These are phyloP conservation scores for Kodamaea anthophila DNA, from an alignment of 1,139 yeast species.

Conservation along the genomic window DNA sequence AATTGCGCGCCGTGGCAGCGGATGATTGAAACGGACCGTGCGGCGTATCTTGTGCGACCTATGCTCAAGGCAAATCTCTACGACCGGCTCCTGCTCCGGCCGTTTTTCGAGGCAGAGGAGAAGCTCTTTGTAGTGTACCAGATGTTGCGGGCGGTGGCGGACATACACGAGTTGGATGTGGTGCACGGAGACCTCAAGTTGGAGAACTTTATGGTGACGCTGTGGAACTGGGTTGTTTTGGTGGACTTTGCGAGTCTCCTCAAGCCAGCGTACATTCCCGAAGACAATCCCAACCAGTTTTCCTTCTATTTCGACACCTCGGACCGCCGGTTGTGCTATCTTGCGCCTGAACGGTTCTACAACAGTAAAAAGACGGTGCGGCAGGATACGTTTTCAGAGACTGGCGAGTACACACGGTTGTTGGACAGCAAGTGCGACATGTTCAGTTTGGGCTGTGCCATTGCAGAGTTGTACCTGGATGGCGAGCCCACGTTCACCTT, in stretches of 20 bases:
- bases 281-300: constrained; percentile 91
- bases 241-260: constrained; percentile 73
- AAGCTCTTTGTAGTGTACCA: constrained; percentile 83
- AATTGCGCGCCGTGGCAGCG: constrained; percentile 68
- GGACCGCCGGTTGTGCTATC: constrained; percentile 76
- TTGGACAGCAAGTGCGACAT: constrained; percentile 73
- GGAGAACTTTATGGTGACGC: constrained; percentile 80
- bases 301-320: constrained; percentile 90
- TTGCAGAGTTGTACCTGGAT: constrained; percentile 82
- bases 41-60: constrained; percentile 85
- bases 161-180: constrained; percentile 56
- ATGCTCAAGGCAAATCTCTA: constrained; percentile 71
- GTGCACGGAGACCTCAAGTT: constrained; percentile 89
- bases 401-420: constrained; percentile 23
- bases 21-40: constrained; percentile 82
- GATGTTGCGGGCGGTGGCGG: constrained; percentile 52
- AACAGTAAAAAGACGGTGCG: constrained; percentile 18
- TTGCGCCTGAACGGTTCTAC: constrained; percentile 90
- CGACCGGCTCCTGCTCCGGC: constrained; percentile 82
- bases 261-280: constrained; percentile 85
- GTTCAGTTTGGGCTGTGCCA: constrained; percentile 86
- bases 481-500: constrained; percentile 83
- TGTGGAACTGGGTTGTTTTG: constrained; percentile 83
- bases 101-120: constrained; percentile 77
- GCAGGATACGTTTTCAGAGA: constrained; percentile 20